These are phyloP conservation scores for Tetrapyrgos nigripes DNA, from an alignment of 1,284 basidiomycete genomes.

Conservation along the genomic window DNA sequence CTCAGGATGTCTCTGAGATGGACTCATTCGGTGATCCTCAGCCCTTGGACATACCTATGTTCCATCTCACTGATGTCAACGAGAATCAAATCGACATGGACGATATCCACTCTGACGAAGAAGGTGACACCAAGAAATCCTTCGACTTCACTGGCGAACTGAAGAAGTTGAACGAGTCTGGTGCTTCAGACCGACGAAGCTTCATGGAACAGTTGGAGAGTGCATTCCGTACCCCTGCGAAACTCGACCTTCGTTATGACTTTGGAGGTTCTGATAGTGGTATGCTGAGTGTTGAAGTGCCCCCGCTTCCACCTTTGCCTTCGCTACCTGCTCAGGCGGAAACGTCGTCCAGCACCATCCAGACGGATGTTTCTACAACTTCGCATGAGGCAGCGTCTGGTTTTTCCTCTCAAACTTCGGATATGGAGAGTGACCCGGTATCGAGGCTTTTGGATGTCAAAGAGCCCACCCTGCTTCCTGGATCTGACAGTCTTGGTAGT, in stretches of 20 bases:
- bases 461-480: conserved; percentile 45
- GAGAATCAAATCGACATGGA: conserved; percentile 54
- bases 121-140: conserved; percentile 76
- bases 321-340: not conserved
- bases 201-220: conserved; percentile 85
- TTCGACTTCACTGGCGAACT: conserved; percentile 90
- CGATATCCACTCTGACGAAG: conserved; percentile 44
- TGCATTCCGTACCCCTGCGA: conserved; percentile 77
- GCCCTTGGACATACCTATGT: conserved; percentile 39
- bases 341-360: not conserved
- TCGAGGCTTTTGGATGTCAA: conserved; percentile 40
- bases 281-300: conserved; percentile 46
- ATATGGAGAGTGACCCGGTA: conserved; percentile 34
- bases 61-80: conserved; percentile 54
- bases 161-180: conserved; percentile 70
- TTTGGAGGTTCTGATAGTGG: conserved; percentile 34
- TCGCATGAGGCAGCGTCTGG: conserved; percentile 11
- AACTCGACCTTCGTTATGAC: conserved; percentile 60
- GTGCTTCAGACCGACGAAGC: conserved; percentile 70
- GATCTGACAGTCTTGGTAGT: conserved; percentile 38
- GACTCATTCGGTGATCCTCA: conserved; percentile 27
- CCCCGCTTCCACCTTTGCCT: conserved; percentile 49
- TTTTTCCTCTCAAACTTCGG: conserved; percentile 12
- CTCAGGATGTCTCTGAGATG: conserved; percentile 39
- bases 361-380: conserved; percentile 3